Percentiles rank a stretch among this genome's conserved stretches.
These are phyloP conservation scores for Trichoderma sp. DNA, from an alignment of 2,329 filamentous ascomycete genomes.

Conservation along the genomic window DNA sequence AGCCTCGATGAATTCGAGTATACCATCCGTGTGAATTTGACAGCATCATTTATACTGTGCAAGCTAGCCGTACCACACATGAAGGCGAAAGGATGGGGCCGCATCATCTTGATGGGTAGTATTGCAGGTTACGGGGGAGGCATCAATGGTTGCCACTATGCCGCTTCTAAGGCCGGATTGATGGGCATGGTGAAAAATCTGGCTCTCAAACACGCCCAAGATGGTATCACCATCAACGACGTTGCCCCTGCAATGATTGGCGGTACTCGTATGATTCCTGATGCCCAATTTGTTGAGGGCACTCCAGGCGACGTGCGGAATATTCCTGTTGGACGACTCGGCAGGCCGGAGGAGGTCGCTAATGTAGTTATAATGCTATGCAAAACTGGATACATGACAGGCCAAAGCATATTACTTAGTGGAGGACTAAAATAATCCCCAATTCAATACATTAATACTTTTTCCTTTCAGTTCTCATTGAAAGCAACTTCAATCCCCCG, in stretches of 20 bases:
- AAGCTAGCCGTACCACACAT: not conserved
- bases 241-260: not conserved
- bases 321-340: not conserved
- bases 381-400: not conserved
- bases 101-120: not conserved
- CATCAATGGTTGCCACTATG: not conserved
- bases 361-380: not conserved
- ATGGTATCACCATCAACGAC: not conserved
- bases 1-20: conserved; percentile 62
- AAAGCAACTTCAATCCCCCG: too few species aligned
- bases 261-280: not conserved
- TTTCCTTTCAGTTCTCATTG: not conserved
- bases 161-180: not conserved
- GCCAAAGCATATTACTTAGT: not conserved
- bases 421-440: not conserved
- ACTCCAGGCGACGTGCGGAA: not conserved
- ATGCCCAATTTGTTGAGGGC: not conserved
- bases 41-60: conserved; percentile 49
- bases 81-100: not conserved
- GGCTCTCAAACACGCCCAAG: not conserved
- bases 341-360: not conserved
- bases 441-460: not conserved
- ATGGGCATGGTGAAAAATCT: not conserved
- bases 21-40: conserved; percentile 59
- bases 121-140: not conserved